Evolutionary conservation across 805 yeast genomes (phyloP), one percentile per base, ranked within the genome.

Genomic region (Sugiyamaella boreocaroliniensis): DNA sequence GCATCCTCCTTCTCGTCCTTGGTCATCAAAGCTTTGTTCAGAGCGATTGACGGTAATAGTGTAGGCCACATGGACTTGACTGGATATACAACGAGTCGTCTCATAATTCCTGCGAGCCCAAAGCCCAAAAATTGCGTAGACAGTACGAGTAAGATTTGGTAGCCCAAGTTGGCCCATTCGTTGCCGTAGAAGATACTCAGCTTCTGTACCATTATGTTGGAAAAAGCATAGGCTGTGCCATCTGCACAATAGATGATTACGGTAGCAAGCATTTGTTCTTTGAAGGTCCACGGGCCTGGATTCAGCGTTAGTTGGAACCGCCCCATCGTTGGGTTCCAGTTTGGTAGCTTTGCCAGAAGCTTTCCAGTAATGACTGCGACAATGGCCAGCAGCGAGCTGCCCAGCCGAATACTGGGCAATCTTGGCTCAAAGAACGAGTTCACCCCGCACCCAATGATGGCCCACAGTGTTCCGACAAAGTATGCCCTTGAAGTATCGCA

Each of bases 191-290:
- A 68, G 40, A 57, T 14, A 12, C 12, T 20, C 11, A 50, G 50
- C 29, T 51, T 50, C 45, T 60, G 63, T 2, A 56, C 61, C 19
- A 52, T 47, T 7, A 60, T 50, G 42, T 54, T 58, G 22, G 51
- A 53, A 49, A 55, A 49, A 16, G 49, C 57, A 16, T 54, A 48
- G 16, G 54, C 43, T 4, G 41, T 34, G 5, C 48, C 49, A 8
- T 22, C 29, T 14, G 51, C 47, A 15, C 46, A 29, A 16, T 40
- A 40, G 37, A 56, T 41, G 45, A 51, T 48, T 4, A 54, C 48
- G 6, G 86, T 77, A 8, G 82, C 70, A 54, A 81, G 72, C 83
- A 81, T 80, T 64, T 82, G 86, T 60, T 82, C 87, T 61, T 82
- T 82, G 56, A 65, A 69, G 43, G 72, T 69, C 82, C 84, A 82